These are phyloP conservation scores for Aspergillus niger DNA, from an alignment of 2,329 filamentous ascomycete species.

Conservation along the genomic window DNA sequence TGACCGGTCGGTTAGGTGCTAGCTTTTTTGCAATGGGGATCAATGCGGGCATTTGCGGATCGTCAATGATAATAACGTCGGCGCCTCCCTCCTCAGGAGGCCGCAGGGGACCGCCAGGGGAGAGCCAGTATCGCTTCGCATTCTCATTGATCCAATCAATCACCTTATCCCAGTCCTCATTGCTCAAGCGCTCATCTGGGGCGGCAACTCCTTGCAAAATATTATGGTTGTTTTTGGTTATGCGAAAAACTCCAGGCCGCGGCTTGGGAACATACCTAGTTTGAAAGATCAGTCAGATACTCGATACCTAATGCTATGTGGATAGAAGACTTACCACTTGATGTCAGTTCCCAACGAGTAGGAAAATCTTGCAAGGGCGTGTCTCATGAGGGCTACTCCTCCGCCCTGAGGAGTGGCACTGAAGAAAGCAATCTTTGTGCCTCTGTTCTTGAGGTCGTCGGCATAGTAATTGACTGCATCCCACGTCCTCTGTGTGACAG, in stretches of 20 bases:
- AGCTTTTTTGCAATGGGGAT: conserved; percentile 72
- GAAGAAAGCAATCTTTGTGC: conserved; percentile 74
- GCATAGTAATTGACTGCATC: conserved; percentile 65
- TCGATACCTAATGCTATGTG: neutral
- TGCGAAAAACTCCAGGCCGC: conserved; percentile 74
- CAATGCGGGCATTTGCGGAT: conserved; percentile 80
- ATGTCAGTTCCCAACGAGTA: conserved; percentile 67
- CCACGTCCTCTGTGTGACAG: conserved; percentile 66
- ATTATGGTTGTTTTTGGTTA: conserved; percentile 87
- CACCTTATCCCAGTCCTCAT: conserved; percentile 64
- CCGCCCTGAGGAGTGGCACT: conserved; percentile 80
- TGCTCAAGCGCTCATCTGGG: conserved; percentile 64
- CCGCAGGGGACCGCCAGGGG: conserved; percentile 66
- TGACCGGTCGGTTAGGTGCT: conserved; percentile 72
- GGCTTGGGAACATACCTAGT: conserved; percentile 72
- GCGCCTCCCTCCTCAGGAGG: conserved; percentile 69
- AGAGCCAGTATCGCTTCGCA: conserved; percentile 73
- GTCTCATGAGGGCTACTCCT: conserved; percentile 78
- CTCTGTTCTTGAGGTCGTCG: conserved; percentile 62
- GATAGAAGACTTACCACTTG: conserved; percentile 62
- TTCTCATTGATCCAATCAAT: conserved; percentile 73
- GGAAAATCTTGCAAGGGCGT: conserved; percentile 73
- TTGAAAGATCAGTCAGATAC: conserved; percentile 1
- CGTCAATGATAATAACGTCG: conserved; percentile 76
- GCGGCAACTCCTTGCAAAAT: conserved; percentile 78